These are phyloP conservation scores for Neurospora hispaniola DNA, from an alignment of 495 filamentous ascomycete genomes.

Conservation along the genomic window DNA sequence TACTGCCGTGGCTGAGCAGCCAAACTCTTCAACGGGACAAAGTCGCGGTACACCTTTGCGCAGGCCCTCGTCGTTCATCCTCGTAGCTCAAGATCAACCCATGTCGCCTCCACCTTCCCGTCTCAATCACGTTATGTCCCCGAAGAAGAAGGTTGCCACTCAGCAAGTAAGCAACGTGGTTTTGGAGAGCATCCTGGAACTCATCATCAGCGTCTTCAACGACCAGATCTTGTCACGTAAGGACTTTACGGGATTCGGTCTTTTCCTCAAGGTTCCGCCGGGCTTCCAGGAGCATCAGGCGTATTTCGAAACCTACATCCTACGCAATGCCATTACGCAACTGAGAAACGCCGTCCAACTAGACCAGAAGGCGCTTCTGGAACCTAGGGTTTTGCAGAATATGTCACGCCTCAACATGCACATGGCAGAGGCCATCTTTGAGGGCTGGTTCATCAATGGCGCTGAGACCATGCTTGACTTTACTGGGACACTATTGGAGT, in stretches of 20 bases:
- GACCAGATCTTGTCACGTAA: conserved; percentile 75
- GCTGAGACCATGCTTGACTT: conserved; percentile 77
- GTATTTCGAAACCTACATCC: conserved; percentile 84
- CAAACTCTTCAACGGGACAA: conserved; percentile 22
- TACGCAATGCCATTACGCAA: conserved; percentile 62
- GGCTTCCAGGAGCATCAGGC: conserved; percentile 90
- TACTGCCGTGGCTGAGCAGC: conserved; percentile 39
- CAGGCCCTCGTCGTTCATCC: conserved; percentile 78
- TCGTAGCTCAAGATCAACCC: conserved; percentile 58
- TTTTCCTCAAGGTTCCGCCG: conserved; percentile 83
- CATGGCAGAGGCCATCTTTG: conserved; percentile 79
- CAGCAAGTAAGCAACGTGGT: conserved; percentile 54
- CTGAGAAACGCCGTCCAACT: conserved; percentile 59
- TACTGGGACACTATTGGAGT: conserved; percentile 72
- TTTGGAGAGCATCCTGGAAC: conserved; percentile 62
- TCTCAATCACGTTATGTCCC: conserved; percentile 50
- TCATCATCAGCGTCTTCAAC: conserved; percentile 66
- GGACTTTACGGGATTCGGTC: conserved; percentile 80
- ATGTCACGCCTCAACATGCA: conserved; percentile 68
- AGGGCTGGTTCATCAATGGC: conserved; percentile 91
- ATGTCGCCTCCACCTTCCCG: conserved; percentile 46
- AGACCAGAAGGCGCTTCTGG: conserved; percentile 59
- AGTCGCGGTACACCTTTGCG: conserved; percentile 48
- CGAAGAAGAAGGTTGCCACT: conserved; percentile 39
- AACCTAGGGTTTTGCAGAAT: conserved; percentile 78